These are phyloP conservation scores for Pseudogymnoascus sp. DNA, from an alignment of 2,329 filamentous ascomycete genomes.

Conservation along the genomic window DNA sequence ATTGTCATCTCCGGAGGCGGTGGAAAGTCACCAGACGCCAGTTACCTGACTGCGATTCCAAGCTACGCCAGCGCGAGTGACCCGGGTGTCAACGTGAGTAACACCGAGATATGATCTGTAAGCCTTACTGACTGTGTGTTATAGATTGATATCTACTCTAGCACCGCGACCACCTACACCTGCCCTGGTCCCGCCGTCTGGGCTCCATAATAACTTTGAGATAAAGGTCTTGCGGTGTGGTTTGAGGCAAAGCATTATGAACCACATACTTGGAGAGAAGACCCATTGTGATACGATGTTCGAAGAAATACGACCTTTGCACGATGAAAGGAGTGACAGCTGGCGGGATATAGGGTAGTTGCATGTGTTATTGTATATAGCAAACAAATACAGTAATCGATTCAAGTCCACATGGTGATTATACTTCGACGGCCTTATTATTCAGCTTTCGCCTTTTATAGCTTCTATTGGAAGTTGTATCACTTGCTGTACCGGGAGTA, in stretches of 20 bases:
- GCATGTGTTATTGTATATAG: background rate
- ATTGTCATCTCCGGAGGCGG: slow-evolving; percentile 42
- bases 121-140: slow-evolving; percentile 11
- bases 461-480: background rate
- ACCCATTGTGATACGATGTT: background rate
- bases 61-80: slow-evolving; percentile 18
- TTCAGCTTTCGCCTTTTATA: background rate
- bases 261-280: background rate
- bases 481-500: background rate
- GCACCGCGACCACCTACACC: slow-evolving; percentile 37
- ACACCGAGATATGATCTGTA: background rate
- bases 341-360: background rate
- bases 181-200: slow-evolving; percentile 40
- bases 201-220: slow-evolving; percentile 16
- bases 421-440: background rate
- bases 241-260: background rate
- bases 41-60: slow-evolving; percentile 21
- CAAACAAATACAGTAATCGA: background rate
- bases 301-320: background rate
- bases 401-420: background rate
- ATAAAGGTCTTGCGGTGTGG: background rate
- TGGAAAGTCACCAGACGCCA: slow-evolving; percentile 29
- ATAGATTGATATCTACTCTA: slow-evolving; percentile 39
- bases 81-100: slow-evolving; percentile 28
- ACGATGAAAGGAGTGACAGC: background rate